phyloP scores from a whole-genome alignment of 1,284 basidiomycete genomes.

The Tylopilus sp. region DNA sequence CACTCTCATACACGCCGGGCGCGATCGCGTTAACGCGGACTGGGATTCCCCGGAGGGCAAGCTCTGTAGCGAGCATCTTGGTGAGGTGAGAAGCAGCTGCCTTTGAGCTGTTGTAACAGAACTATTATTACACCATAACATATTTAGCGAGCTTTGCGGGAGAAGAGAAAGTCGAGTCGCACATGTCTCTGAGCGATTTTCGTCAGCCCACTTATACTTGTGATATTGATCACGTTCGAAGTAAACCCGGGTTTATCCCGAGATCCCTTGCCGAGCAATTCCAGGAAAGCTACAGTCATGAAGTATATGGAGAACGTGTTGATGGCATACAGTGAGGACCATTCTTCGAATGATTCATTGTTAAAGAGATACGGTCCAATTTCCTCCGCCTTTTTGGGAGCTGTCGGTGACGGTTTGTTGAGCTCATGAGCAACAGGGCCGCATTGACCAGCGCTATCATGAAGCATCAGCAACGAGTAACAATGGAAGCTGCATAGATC shows the following conservation, averaged over 20 bases:
- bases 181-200: slow-evolving; percentile 76
- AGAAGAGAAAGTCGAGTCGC: slow-evolving; percentile 21
- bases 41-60: slow-evolving; percentile 63
- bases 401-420: slow-evolving; percentile 51
- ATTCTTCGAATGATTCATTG: slow-evolving; percentile 60
- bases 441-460: slow-evolving; percentile 63
- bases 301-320: slow-evolving; percentile 76
- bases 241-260: slow-evolving; percentile 55
- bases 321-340: slow-evolving; percentile 59
- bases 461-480: neutral
- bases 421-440: slow-evolving; percentile 65
- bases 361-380: slow-evolving; percentile 66
- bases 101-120: slow-evolving; percentile 77
- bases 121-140: slow-evolving; percentile 42
- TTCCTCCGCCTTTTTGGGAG: slow-evolving; percentile 60
- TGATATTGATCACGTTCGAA: slow-evolving; percentile 71
- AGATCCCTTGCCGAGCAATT: slow-evolving; percentile 69
- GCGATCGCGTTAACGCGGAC: slow-evolving; percentile 70
- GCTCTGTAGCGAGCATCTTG: slow-evolving; percentile 71
- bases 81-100: slow-evolving; percentile 74
- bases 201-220: slow-evolving; percentile 68
- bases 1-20: slow-evolving; percentile 71
- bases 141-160: neutral
- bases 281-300: slow-evolving; percentile 72
- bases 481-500: neutral